Conservation (phyloP, 148 eudicot genomes). For the Gaultheria prostrata region DNA sequence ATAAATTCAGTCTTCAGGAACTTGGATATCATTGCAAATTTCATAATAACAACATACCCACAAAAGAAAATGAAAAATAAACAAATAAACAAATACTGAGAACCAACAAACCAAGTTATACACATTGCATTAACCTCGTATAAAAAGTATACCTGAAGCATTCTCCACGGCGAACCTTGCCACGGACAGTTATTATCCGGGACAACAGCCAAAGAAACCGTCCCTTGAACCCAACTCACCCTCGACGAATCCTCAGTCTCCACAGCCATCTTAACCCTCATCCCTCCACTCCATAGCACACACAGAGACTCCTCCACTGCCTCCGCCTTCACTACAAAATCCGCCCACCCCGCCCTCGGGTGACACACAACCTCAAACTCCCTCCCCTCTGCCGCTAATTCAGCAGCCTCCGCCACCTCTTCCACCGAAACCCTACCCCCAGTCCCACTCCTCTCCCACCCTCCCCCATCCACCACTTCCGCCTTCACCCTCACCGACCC, state of each 20-base stretch:
- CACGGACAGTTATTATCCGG: constrained; percentile 34
- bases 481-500: constrained; percentile 15
- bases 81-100: neutral
- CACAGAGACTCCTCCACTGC: constrained; percentile 40
- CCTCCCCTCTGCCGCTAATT: constrained; percentile 44
- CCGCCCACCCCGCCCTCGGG: constrained; percentile 51
- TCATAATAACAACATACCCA: neutral
- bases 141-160: constrained; percentile 57
- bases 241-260: constrained; percentile 61
- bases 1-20: neutral
- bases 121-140: neutral
- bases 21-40: neutral
- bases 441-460: constrained; percentile 15
- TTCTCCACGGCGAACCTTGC: constrained; percentile 63
- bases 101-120: neutral
- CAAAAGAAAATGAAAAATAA: neutral
- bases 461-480: constrained; percentile 22
- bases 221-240: constrained; percentile 63
- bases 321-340: constrained; percentile 73
- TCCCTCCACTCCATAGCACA: constrained; percentile 41
- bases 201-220: constrained; percentile 24
- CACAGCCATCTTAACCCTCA: constrained; percentile 58
- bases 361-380: constrained; percentile 66
- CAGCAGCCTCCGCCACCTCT: constrained; percentile 44
- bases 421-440: constrained; percentile 39